These are phyloP conservation scores for Acanthamoeba sp. DNA, from an alignment of 208 protist genomes.

Conservation along the genomic window DNA sequence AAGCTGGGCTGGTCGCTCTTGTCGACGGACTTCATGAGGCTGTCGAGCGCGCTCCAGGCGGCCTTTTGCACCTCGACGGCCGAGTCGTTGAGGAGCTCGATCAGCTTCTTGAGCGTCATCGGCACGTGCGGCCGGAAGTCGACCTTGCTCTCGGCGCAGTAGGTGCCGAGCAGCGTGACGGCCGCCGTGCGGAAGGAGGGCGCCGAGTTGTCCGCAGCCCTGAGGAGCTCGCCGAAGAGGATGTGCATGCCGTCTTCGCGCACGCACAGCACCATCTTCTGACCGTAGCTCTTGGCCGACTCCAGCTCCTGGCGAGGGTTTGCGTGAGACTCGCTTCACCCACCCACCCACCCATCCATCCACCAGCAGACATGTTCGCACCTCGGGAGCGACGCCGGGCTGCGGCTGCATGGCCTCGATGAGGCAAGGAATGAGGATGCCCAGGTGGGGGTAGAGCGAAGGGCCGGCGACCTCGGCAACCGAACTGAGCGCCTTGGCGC, in stretches of 20 bases:
- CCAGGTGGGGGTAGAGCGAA: slow-evolving; percentile 86
- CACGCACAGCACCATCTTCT: slow-evolving; percentile 74
- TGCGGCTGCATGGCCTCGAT: slow-evolving; percentile 80
- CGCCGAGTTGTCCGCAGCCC: slow-evolving; percentile 15
- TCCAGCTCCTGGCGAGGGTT: not conserved
- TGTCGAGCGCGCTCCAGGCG: slow-evolving; percentile 77
- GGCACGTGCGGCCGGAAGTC: slow-evolving; percentile 67
- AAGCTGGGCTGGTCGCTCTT: slow-evolving; percentile 80
- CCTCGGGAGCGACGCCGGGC: slow-evolving; percentile 39
- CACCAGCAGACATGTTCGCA: not conserved
- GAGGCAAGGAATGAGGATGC: slow-evolving; percentile 84
- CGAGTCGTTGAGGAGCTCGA: slow-evolving; percentile 83
- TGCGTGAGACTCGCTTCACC: slow-evolving; percentile 13
- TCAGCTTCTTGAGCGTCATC: slow-evolving; percentile 71
- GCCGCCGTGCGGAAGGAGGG: slow-evolving; percentile 18
- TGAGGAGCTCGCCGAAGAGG: slow-evolving; percentile 75
- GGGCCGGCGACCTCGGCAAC: slow-evolving; percentile 86
- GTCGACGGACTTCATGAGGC: slow-evolving; percentile 68
- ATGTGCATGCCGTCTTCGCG: slow-evolving; percentile 76
- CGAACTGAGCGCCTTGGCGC: slow-evolving; percentile 86
- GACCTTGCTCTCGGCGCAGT: slow-evolving; percentile 52
- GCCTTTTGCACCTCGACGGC: slow-evolving; percentile 77
- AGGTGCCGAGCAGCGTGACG: slow-evolving; percentile 71
- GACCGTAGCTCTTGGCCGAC: slow-evolving; percentile 60
- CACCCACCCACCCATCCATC: no score